Percentiles rank a stretch among this genome's conserved stretches.
Conservation (phyloP, 1,139 yeast species). For the Zygosaccharomyces pseudobailii region DNA sequence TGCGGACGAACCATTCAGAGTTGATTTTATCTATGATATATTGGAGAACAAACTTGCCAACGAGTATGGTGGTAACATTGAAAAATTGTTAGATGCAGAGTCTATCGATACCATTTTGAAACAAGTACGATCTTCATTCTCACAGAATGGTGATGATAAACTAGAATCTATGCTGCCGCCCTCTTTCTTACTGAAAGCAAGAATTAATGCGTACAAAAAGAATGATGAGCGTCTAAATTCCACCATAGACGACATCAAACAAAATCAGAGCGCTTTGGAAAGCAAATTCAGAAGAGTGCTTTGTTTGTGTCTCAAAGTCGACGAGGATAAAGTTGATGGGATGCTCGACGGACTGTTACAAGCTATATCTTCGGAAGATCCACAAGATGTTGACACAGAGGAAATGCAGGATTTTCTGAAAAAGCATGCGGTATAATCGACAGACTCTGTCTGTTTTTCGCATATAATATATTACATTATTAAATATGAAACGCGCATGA, state of each 20-base stretch:
- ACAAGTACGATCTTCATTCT: constrained; percentile 20
- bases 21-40: constrained; percentile 51
- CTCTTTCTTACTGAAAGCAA: constrained; percentile 58
- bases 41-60: constrained; percentile 38
- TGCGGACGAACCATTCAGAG: constrained; percentile 82
- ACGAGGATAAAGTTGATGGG: constrained; percentile 70
- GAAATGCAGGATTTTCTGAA: constrained; percentile 33
- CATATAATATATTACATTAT: background rate
- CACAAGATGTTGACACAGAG: constrained; percentile 57
- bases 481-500: background rate
- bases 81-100: constrained; percentile 21
- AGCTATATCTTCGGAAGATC: constrained; percentile 79
- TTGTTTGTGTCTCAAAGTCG: constrained; percentile 85
- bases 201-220: constrained; percentile 73
- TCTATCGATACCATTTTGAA: constrained; percentile 21
- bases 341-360: constrained; percentile 79
- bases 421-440: constrained; percentile 20
- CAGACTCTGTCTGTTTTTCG: background rate
- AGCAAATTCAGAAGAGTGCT: constrained; percentile 84
- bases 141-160: constrained; percentile 17
- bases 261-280: constrained; percentile 62
- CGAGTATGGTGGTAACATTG: constrained; percentile 28
- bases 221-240: constrained; percentile 52
- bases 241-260: constrained; percentile 45
- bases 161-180: constrained; percentile 47